A percentile compares a stretch with the other conserved stretches of the same genome.
Evolutionary conservation across 1,284 basidiomycete genomes (phyloP).

Genomic region (Rhodotorula sp.): DNA sequence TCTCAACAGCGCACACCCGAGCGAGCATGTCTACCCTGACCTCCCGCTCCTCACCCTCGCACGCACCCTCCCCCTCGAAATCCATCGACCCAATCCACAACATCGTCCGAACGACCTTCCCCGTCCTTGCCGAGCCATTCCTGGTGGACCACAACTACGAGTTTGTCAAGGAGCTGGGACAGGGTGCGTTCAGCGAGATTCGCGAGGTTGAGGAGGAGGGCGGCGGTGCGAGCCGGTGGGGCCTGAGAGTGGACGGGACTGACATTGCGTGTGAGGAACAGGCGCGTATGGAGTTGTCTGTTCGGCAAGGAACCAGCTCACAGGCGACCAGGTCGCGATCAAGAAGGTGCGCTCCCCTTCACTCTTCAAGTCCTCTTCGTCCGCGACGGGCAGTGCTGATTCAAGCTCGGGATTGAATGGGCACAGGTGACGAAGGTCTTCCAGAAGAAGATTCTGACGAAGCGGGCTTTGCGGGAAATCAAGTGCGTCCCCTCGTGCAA

Average conservation of each 20-base stretch:
- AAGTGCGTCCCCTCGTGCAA: slow-evolving; percentile 68
- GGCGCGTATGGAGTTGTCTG: slow-evolving; percentile 45
- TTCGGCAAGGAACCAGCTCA: slow-evolving; percentile 40
- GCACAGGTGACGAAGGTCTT: slow-evolving; percentile 86
- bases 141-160: slow-evolving; percentile 82
- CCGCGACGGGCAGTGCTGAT: neutral
- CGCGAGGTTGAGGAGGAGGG: neutral
- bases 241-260: neutral
- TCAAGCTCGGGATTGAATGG: no score
- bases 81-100: slow-evolving; percentile 24
- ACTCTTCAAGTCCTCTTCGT: neutral
- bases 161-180: slow-evolving; percentile 92
- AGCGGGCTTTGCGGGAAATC: slow-evolving; percentile 89
- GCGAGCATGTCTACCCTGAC: no score
- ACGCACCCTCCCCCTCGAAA: no score
- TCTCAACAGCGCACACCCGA: no score
- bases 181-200: slow-evolving; percentile 55
- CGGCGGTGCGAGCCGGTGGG: neutral
- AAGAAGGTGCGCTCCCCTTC: slow-evolving; percentile 61
- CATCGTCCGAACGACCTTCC: slow-evolving; percentile 32
- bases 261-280: neutral
- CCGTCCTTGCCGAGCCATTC: slow-evolving; percentile 37
- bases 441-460: slow-evolving; percentile 92
- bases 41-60: no score
- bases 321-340: slow-evolving; percentile 66